Conservation (phyloP, 2,329 filamentous ascomycete genomes). For the Hypoxylon sp. region DNA sequence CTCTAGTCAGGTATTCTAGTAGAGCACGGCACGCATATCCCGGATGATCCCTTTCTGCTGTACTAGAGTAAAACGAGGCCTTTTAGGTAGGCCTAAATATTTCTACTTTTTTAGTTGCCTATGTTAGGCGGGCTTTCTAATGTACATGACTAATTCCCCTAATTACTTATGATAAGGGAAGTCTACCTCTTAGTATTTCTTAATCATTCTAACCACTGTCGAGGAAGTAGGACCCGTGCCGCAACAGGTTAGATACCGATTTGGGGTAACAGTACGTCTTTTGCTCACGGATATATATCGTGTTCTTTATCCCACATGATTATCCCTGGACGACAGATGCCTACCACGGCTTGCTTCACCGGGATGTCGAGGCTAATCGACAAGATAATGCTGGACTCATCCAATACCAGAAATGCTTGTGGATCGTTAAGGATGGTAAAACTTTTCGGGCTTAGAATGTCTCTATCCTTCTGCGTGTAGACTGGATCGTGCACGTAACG, state of each 20-base stretch:
- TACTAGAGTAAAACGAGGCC: not conserved
- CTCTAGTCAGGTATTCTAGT: not conserved
- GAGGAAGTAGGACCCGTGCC: not conserved
- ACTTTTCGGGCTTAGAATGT: not conserved
- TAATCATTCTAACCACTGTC: not conserved
- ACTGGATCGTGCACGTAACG: not conserved
- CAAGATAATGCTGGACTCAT: not conserved
- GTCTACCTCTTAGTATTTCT: not conserved
- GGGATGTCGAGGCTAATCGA: not conserved
- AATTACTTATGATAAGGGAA: not conserved
- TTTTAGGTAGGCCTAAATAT: not conserved
- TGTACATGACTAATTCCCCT: not conserved
- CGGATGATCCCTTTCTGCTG: not conserved
- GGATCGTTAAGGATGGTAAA: not conserved
- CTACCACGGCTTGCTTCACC: not conserved
- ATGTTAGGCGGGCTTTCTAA: not conserved
- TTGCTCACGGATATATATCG: not conserved
- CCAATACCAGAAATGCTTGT: not conserved
- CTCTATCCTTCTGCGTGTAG: not conserved
- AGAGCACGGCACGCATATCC: not conserved
- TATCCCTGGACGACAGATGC: not conserved
- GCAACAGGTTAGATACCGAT: not conserved
- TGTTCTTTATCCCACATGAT: not conserved
- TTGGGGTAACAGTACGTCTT: not conserved
- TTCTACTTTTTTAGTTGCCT: not conserved